Evolutionary conservation across 805 yeast species (phyloP), one percentile per base, ranked within the genome.

Genomic region (Nakazawaea peltata): DNA sequence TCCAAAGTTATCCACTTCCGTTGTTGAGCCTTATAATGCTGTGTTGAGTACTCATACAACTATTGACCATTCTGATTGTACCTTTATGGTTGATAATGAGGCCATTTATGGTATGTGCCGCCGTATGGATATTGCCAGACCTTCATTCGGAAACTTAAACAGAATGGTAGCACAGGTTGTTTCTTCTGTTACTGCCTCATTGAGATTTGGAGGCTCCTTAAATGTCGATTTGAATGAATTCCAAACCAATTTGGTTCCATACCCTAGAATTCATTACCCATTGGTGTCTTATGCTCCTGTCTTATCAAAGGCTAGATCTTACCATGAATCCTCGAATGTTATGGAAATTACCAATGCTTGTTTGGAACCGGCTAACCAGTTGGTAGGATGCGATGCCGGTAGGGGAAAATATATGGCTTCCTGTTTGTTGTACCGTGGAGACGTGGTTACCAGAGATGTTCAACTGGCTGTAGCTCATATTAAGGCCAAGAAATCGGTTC

Each of bases 221-320:
- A 86, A 86, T 57, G 95, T 86, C 42, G 95, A 86, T 62, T 74
- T 86, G 57, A 86, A 85, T 61, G 95, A 86, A 65, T 86, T 86
- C 74, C 95, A 86, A 67, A 86, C 95, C 39, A 86, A 86, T 64
- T 70, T 86, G 70, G 95, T 86, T 33, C 95, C 95, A 49, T 86
- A 82, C 67, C 95, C 95, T 60, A 82, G 95, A 68, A 86, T 86
- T 53, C 95, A 86, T 64, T 86, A 86, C 85, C 95, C 95, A 52
- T 75, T 86, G 59, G 95, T 85, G 34, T 82, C 94, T 37, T 86
- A 85, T 56, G 94, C 95, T 12, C 95, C 95, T 42, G 88, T 86
- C 34, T 70, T 81, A 54, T 78, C 92, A 17, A 81, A 79, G 48
- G 69, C 78, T 37, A 84, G 86, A 71, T 86, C 94, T 32, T 69